Conservation (phyloP, 371 early-diverging fungal species). For the Batkoa obscura region DNA sequence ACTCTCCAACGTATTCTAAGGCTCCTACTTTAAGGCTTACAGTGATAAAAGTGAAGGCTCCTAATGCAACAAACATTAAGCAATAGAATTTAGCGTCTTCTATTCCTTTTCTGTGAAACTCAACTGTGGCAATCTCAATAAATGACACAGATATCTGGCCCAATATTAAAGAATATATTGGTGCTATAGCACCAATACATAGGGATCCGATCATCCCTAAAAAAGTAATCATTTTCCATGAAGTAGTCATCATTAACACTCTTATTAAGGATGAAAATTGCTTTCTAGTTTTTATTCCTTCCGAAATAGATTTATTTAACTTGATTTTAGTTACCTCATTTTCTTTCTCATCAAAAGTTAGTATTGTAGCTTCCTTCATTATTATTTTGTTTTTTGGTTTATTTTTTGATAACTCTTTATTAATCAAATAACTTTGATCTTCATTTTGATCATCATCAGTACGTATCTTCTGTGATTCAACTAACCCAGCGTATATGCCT, state of each 20-base stretch:
- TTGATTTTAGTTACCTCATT: no score
- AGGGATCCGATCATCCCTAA: conserved; percentile 20
- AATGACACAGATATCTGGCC: conserved; percentile 20
- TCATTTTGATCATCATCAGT: neutral
- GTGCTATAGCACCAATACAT: conserved; percentile 29
- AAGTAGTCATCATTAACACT: conserved; percentile 7
- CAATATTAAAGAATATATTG: conserved; percentile 27
- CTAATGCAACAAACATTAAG: conserved; percentile 47
- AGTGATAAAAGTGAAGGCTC: conserved; percentile 22
- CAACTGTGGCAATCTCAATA: conserved; percentile 8
- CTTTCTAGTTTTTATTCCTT: conserved; percentile 2
- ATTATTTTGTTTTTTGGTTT: neutral
- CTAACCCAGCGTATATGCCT: conserved; percentile 24
- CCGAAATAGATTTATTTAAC: no score
- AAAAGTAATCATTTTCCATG: conserved; percentile 10
- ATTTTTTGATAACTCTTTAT: neutral
- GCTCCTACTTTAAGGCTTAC: conserved; percentile 16
- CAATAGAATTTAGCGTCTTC: conserved; percentile 53
- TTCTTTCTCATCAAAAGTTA: neutral
- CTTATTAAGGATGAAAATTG: conserved; percentile 11
- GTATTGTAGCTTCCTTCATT: neutral
- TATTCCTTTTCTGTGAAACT: conserved; percentile 16
- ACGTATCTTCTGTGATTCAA: conserved; percentile 11
- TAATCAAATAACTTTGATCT: neutral
- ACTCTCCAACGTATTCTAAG: conserved; percentile 28